These are phyloP conservation scores for Royoungia palumana DNA, from an alignment of 768 basidiomycete species.

Conservation along the genomic window DNA sequence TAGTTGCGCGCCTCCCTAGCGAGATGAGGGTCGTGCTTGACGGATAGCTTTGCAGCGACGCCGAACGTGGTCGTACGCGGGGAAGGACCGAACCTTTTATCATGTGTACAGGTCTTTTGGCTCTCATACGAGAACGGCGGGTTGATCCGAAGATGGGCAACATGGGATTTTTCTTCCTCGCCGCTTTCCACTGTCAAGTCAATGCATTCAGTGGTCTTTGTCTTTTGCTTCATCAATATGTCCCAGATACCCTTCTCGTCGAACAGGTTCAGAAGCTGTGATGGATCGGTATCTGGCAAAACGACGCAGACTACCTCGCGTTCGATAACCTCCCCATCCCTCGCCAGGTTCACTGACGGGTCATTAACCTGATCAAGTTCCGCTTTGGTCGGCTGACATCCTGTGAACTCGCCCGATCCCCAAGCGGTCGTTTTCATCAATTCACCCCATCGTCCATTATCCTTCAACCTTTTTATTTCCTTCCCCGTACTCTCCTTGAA, in stretches of 20 bases:
- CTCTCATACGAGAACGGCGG: constrained; percentile 14
- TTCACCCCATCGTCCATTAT: constrained; percentile 19
- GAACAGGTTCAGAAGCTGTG: neutral
- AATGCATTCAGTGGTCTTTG: neutral
- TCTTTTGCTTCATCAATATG: neutral
- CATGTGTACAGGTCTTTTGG: constrained; percentile 11
- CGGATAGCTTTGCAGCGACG: constrained; percentile 44
- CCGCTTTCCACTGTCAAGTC: neutral
- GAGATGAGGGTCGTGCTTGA: constrained; percentile 35
- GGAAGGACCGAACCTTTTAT: neutral
- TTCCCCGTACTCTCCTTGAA: constrained; percentile 30
- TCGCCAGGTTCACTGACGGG: neutral
- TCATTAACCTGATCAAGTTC: constrained; percentile 6
- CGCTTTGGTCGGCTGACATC: neutral
- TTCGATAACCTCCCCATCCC: constrained; percentile 16
- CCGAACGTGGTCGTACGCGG: constrained; percentile 38
- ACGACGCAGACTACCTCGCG: constrained; percentile 16
- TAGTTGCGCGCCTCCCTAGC: constrained; percentile 26
- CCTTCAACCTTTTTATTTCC: constrained; percentile 23
- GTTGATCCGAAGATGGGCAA: constrained; percentile 10
- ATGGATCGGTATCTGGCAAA: neutral
- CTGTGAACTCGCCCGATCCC: constrained; percentile 8
- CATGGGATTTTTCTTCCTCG: neutral
- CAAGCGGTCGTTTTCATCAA: constrained; percentile 13
- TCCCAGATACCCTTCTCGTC: neutral